A percentile compares a stretch with the other conserved stretches of the same genome.
phyloP scores from a whole-genome alignment of 768 basidiomycete genomes.

The Leccinum fibrillosum region DNA sequence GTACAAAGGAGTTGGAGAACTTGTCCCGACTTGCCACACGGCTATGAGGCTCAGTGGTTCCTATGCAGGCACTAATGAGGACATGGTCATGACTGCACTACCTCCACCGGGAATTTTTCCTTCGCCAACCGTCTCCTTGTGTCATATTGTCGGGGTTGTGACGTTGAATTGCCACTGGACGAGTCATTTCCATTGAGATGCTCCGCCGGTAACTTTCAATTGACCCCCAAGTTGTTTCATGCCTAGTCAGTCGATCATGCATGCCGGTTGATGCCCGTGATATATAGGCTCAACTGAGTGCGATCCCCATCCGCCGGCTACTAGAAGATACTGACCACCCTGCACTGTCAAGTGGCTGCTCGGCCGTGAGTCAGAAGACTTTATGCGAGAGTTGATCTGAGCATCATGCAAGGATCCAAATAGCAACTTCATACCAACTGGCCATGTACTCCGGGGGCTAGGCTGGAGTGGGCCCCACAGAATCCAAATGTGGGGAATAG shows the following conservation, averaged over 20 bases:
- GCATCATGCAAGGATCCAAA: not conserved
- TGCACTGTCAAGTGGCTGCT: not conserved
- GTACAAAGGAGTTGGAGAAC: not conserved
- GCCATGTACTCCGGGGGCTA: not conserved
- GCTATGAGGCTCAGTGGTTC: not conserved
- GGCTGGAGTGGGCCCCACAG: not conserved
- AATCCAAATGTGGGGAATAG: not conserved
- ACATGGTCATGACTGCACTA: not conserved
- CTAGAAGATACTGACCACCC: not conserved
- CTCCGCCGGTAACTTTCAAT: not conserved
- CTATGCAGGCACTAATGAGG: not conserved
- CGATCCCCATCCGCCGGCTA: not conserved
- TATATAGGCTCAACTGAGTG: not conserved
- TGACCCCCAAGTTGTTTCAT: not conserved
- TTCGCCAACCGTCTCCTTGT: not conserved
- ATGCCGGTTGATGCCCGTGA: not conserved
- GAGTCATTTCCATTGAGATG: not conserved
- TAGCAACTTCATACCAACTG: not conserved
- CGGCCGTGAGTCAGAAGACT: too few relatives aligned
- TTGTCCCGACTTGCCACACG: not conserved
- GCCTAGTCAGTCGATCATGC: not conserved
- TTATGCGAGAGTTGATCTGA: not conserved
- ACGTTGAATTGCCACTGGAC: not conserved
- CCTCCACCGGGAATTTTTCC: not conserved
- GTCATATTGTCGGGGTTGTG: not conserved